Conservation (phyloP, 2,329 filamentous ascomycete genomes). For the Trichoderma simmonsii region DNA sequence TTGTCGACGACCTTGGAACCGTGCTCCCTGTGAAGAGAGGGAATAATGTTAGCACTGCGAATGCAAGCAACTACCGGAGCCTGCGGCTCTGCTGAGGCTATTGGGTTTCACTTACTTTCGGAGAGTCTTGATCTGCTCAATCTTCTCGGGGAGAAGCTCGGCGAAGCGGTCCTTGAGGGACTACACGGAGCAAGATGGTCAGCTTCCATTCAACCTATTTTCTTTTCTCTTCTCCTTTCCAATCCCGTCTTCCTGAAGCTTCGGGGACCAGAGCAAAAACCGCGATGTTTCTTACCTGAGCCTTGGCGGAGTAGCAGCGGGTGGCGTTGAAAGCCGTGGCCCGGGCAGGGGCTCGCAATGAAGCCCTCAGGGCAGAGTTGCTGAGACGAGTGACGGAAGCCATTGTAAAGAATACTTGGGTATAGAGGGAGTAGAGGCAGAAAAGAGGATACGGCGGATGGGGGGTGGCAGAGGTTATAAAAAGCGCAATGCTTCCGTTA, state of each 20-base stretch:
- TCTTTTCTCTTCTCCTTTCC: neutral
- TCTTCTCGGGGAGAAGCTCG: conserved; percentile 90
- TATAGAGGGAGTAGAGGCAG: conserved; percentile 7
- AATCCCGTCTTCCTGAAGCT: neutral
- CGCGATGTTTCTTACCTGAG: conserved; percentile 59
- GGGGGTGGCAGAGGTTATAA: conserved; percentile 35
- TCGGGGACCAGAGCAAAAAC: neutral
- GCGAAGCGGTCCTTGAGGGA: conserved; percentile 98
- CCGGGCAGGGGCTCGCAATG: conserved; percentile 64
- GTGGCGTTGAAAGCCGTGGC: conserved; percentile 74
- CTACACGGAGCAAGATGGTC: conserved; percentile 45
- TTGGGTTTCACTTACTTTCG: conserved; percentile 66
- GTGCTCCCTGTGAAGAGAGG: conserved; percentile 63
- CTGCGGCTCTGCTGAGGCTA: conserved; percentile 21
- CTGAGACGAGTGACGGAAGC: conserved; percentile 78
- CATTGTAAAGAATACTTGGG: conserved; percentile 53
- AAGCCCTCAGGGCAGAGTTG: conserved; percentile 77
- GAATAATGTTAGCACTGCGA: conserved; percentile 22
- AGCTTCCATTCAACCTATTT: conserved; percentile 13
- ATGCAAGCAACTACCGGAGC: neutral
- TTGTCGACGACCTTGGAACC: conserved; percentile 94
- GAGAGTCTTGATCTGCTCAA: conserved; percentile 98
- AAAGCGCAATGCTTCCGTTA: conserved; percentile 31
- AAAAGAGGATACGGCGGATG: conserved; percentile 27
- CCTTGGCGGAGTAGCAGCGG: conserved; percentile 91